Conservation (phyloP, 306 rosid genomes). For the Adenanthera pavonina region DNA sequence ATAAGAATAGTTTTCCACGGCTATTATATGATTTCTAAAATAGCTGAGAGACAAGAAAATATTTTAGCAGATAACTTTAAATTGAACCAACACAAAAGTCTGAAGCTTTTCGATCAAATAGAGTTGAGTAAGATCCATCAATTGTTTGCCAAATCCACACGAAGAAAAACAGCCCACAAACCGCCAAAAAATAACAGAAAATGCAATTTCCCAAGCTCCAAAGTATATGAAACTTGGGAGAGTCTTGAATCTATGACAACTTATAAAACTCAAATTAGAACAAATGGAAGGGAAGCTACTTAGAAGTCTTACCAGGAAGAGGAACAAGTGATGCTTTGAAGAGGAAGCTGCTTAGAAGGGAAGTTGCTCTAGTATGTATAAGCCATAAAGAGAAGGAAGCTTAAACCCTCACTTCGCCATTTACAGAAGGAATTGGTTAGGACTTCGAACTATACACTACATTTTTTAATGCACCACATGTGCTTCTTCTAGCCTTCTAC, state of each 20-base stretch:
- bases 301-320: conserved; percentile 23
- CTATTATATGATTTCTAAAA: not conserved
- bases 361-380: too few relatives aligned
- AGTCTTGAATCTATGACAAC: not conserved
- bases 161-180: not conserved
- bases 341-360: not conserved
- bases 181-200: not conserved
- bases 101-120: not conserved
- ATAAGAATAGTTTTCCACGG: not conserved
- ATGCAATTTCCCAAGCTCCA: not conserved
- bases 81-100: not conserved
- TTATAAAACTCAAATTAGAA: not conserved
- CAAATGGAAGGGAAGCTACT: not conserved
- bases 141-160: not conserved
- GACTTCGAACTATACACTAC: too few relatives aligned
- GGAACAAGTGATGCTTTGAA: not conserved
- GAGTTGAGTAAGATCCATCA: not conserved
- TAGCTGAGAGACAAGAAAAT: not conserved
- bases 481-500: too few relatives aligned
- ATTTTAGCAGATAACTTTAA: not conserved
- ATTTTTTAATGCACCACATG: too few relatives aligned
- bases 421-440: too few relatives aligned
- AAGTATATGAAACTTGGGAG: not conserved
- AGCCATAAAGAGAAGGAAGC: too few relatives aligned
- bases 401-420: too few relatives aligned